A percentile compares a stretch with the other conserved stretches of the same genome.
Evolutionary conservation across 768 basidiomycete species (phyloP).

Genomic region (Suillus clintonianus): DNA sequence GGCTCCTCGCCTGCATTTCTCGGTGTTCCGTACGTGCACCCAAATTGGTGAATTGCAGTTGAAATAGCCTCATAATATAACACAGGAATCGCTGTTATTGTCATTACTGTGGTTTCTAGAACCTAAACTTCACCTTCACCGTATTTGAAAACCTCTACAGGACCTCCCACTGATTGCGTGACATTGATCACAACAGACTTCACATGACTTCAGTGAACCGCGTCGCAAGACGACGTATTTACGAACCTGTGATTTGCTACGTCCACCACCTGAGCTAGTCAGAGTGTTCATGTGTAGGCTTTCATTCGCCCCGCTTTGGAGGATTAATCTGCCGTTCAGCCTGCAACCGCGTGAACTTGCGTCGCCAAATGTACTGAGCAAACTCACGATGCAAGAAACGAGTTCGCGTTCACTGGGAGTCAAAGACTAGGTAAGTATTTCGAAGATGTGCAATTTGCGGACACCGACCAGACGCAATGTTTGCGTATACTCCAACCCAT

Average conservation of each 20-base stretch:
- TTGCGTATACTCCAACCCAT: conserved; percentile 2
- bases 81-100: not conserved
- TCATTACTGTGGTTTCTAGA: not conserved
- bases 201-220: not conserved
- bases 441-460: not conserved
- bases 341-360: not conserved
- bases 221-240: no score
- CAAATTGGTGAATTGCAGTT: not conserved
- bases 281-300: not conserved
- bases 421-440: not conserved
- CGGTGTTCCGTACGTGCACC: not conserved
- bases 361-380: no score
- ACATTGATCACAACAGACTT: not conserved
- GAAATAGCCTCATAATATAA: not conserved
- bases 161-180: not conserved
- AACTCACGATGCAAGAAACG: not conserved
- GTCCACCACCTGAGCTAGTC: not conserved
- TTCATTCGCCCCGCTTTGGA: not conserved
- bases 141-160: not conserved
- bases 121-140: not conserved
- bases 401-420: not conserved
- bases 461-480: not conserved
- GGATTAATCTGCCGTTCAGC: not conserved
- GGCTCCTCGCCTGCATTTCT: not conserved
- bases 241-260: not conserved